Evolutionary conservation across 164 flowering plant genomes (phyloP).

Genomic region (Warburgia ugandensis): DNA sequence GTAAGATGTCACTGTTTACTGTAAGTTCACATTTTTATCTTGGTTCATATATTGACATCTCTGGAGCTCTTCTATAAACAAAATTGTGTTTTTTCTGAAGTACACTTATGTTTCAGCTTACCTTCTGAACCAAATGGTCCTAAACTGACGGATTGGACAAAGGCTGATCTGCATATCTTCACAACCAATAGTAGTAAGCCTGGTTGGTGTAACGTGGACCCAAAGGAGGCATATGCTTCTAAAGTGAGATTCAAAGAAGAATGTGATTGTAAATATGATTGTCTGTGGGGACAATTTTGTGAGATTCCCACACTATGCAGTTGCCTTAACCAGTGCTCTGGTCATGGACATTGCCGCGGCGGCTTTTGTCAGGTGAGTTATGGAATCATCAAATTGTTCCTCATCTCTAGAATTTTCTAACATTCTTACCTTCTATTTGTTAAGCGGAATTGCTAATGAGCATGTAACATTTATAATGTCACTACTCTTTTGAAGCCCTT

Average conservation of each 20-base stretch:
- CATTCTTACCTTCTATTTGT: neutral
- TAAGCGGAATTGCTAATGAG: neutral
- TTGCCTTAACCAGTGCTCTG: conserved; percentile 90
- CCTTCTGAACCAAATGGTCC: conserved; percentile 61
- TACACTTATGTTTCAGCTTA: conserved; percentile 33
- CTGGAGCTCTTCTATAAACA: neutral
- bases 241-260: conserved; percentile 64
- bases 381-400: neutral
- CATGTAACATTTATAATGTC: too few species aligned
- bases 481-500: too few species aligned
- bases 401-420: too few species aligned
- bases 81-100: conserved; percentile 3
- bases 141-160: conserved; percentile 55
- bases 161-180: conserved; percentile 62
- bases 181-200: conserved; percentile 61
- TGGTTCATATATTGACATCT: neutral
- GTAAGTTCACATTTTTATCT: conserved; percentile 4
- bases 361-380: conserved; percentile 85
- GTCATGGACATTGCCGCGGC: conserved; percentile 87
- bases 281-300: conserved; percentile 73
- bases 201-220: conserved; percentile 99
- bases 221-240: conserved; percentile 59
- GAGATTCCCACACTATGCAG: conserved; percentile 64
- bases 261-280: conserved; percentile 96
- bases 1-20: conserved; percentile 33